A percentile compares a stretch with the other conserved stretches of the same genome.
These are phyloP conservation scores for Corylus americana DNA, from an alignment of 306 rosid species.

Conservation along the genomic window DNA sequence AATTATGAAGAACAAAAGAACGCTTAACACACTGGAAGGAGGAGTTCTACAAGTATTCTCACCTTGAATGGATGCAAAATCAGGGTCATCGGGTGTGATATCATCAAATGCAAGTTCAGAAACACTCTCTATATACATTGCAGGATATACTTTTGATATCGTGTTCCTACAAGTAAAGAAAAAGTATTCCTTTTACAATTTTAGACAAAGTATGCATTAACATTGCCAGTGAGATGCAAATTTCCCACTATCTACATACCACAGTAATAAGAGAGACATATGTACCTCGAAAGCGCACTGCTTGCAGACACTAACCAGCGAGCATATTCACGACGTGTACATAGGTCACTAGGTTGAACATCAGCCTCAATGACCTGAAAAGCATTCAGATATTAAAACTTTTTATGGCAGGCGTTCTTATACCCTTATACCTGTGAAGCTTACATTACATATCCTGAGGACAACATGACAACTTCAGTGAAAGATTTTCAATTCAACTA, in stretches of 20 bases:
- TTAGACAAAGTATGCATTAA: conserved; percentile 5
- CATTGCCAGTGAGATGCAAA: conserved; percentile 7
- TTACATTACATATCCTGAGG: conserved; percentile 5
- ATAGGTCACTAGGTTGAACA: conserved; percentile 81
- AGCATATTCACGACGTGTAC: conserved; percentile 97
- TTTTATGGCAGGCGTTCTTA: neutral
- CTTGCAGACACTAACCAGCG: conserved; percentile 97
- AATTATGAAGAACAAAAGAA: conserved; percentile 5
- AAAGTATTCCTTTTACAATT: conserved; percentile 23
- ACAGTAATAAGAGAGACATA: conserved; percentile 20
- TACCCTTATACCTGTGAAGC: neutral
- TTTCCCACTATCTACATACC: conserved; percentile 17
- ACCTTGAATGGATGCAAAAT: conserved; percentile 97
- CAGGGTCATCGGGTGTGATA: conserved; percentile 83
- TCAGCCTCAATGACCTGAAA: conserved; percentile 86
- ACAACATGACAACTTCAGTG: conserved; percentile 3
- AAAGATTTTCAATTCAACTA: conserved; percentile 10
- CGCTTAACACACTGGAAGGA: neutral
- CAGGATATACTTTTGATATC: conserved; percentile 89
- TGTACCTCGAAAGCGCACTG: conserved; percentile 88
- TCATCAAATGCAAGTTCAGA: conserved; percentile 97
- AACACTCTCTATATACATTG: conserved; percentile 89
- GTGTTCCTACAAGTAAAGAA: conserved; percentile 57
- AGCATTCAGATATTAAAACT: neutral
- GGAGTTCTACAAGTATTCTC: neutral